Base-by-base conservation (phyloP, 257 asterid species). In the Solanum piurae region DNA sequence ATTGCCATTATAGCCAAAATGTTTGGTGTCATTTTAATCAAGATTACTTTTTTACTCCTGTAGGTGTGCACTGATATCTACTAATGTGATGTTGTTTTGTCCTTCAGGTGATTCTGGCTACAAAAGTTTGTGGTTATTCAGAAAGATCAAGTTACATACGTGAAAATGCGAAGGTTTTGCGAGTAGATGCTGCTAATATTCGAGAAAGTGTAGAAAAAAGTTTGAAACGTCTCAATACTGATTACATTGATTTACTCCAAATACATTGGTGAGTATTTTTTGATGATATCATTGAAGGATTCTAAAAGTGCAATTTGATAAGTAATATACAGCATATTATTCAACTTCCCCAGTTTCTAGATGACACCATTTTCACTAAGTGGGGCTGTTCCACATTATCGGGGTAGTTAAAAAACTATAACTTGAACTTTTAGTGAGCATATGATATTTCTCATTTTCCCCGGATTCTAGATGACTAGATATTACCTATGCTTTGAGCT, bases 121-220 rank as follows among this genome's bases (percentile, higher is more conserved):
- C 99, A 71, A 95, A 96, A 95, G 98, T 96, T 52, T n/a, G 90
- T 92, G 98, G 99, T 86, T 94, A 93, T 91, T 94, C 99, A 33
- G 97, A 95, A 87, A 66, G 91, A 72, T 12, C 93, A 86, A 31
- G 87, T 86, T 94, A 92, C 88, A 13, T 96, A 85, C 95, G 99
- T 66, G 99, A 95, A 71, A 92, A 92, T 75, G 88, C 92, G 38
- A 79, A 91, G 77, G 91, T 91, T 83, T 62, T 93, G 86, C 92
- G 98, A 85, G 98, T 96, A 82, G 99, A 96, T 93, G 97, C 99
- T 89, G 97, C 97, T 88, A 96, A 96, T 89, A 94, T 95, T 85
- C 92, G 36, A 93, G 98, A 96, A 91, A 96, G 99, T 88, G 98
- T 96, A 69, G 99, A 94, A 89, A 94, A 95, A 91, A 96, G 99